These are phyloP conservation scores for Coccomyxa sp. DNA, from an alignment of 139 green algal genomes.

Conservation along the genomic window DNA sequence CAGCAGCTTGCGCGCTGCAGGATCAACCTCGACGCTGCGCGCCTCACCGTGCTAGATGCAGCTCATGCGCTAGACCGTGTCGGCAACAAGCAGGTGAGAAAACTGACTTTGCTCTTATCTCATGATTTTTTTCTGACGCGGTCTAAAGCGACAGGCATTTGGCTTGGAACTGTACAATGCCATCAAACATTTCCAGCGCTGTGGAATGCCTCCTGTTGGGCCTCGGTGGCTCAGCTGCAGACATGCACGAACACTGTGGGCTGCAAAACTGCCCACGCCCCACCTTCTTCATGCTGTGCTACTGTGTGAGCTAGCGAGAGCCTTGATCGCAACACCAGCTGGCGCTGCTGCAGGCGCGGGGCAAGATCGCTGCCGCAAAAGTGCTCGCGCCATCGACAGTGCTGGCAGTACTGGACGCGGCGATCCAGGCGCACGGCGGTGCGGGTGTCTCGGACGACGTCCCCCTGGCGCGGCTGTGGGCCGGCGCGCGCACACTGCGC, in stretches of 20 bases:
- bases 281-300: too few relatives aligned
- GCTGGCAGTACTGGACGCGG: conserved; percentile 72
- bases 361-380: conserved; percentile 87
- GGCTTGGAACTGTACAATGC: too few relatives aligned
- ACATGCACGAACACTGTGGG: too few relatives aligned
- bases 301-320: too few relatives aligned
- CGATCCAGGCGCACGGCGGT: conserved; percentile 86
- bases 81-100: conserved; percentile 69
- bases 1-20: conserved; percentile 43
- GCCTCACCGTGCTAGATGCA: conserved; percentile 70
- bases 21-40: conserved; percentile 47
- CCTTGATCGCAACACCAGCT: too few relatives aligned
- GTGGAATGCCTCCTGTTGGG: too few relatives aligned
- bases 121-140: neutral
- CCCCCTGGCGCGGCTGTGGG: conserved; percentile 80
- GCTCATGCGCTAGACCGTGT: conserved; percentile 69
- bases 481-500: conserved; percentile 81
- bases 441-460: conserved; percentile 79
- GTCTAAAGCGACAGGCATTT: too few relatives aligned
- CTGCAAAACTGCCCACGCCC: too few relatives aligned
- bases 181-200: too few relatives aligned
- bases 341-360: conserved; percentile 22
- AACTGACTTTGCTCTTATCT: too few relatives aligned
- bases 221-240: too few relatives aligned
- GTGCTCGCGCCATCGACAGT: conserved; percentile 74